phyloP scores from a whole-genome alignment of 352 stramenopile species.

The Phytophthora aleatoria region DNA sequence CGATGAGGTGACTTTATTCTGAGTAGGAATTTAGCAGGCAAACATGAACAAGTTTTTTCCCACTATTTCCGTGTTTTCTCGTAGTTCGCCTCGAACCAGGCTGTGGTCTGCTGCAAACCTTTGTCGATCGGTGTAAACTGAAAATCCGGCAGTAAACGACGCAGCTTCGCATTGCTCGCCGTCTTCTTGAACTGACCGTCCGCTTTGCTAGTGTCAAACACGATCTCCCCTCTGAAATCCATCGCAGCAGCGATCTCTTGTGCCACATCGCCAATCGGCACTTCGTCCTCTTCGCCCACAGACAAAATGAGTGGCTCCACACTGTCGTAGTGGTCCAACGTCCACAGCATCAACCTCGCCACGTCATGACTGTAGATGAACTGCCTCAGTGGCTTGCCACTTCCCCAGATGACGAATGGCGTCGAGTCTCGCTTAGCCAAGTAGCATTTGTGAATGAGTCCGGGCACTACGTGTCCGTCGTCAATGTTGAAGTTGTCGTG shows the following conservation, averaged over 20 bases:
- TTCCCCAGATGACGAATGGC: slow-evolving; percentile 96
- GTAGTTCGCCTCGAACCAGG: slow-evolving; percentile 64
- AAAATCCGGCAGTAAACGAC: slow-evolving; percentile 86
- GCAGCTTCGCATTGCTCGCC: slow-evolving; percentile 96
- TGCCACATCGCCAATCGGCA: slow-evolving; percentile 95
- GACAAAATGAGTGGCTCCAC: slow-evolving; percentile 97
- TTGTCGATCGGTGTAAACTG: slow-evolving; percentile 95
- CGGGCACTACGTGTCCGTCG: slow-evolving; percentile 97
- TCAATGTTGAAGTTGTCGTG: slow-evolving; percentile 98
- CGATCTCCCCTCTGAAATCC: slow-evolving; percentile 80
- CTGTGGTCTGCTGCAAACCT: slow-evolving; percentile 60
- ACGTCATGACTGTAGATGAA: slow-evolving; percentile 98
- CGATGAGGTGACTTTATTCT: no score
- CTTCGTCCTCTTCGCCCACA: slow-evolving; percentile 93
- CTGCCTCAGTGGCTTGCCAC: slow-evolving; percentile 94
- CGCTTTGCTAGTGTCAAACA: slow-evolving; percentile 94
- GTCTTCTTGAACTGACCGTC: slow-evolving; percentile 99
- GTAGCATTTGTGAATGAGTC: slow-evolving; percentile 99
- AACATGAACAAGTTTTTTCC: neutral
- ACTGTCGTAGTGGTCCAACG: slow-evolving; percentile 74
- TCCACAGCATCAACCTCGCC: slow-evolving; percentile 93
- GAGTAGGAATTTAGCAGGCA: no score
- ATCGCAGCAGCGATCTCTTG: slow-evolving; percentile 76
- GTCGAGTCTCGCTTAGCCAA: slow-evolving; percentile 91
- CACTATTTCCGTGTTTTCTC: slow-evolving; percentile 46